Evolutionary conservation across 2,329 filamentous ascomycete genomes (phyloP), one percentile per base, ranked within the genome.

Genomic region (Epichloe typhina): DNA sequence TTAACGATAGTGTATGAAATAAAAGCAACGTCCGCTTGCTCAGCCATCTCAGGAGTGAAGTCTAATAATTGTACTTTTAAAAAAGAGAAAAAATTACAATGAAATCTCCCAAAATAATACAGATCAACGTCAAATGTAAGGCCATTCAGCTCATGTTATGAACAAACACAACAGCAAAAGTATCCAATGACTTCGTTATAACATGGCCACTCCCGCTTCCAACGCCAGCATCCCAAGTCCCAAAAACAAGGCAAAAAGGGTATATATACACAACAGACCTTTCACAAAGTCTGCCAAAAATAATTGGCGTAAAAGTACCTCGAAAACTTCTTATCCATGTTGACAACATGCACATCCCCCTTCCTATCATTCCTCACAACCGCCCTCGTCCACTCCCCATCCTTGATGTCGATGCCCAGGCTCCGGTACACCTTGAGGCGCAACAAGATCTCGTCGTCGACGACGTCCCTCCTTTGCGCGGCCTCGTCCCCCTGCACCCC

Each of bases 251-350:
- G 3, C 13, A 4, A 19, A 13, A 8, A 36, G 33, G 33, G 33
- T 17, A 46, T 36, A n/a, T 1, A 46, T 0, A 5, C 0, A 46
- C 7, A 19, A 37, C 39, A 46, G 21, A 21, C 33, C n/a, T 11
- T 58, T 59, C 53, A 94, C 65, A 96, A 74, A 33, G 83, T 91
- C 61, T 88, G 78, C 93, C 93, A 98, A 63, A 97, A 94, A 66
- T 95, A 95, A 61, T 95, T 94, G 21, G 90, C 88, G 62, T 96
- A 95, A 63, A 94, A 96, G 66, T 86, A 91, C 55, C 83, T 78
- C 52, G 87, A 91, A 66, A 95, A 90, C 70, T 93, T 95, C 60
- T 86, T 83, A 61, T 97, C 90, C 65, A 98, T 83, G 62, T 95
- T 95, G 54, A 98, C 84, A 47, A 97, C 87, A 65, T 95, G 88